Conservation (phyloP, 2,329 filamentous ascomycete genomes). For the Zymoseptoria pseudotritici region DNA sequence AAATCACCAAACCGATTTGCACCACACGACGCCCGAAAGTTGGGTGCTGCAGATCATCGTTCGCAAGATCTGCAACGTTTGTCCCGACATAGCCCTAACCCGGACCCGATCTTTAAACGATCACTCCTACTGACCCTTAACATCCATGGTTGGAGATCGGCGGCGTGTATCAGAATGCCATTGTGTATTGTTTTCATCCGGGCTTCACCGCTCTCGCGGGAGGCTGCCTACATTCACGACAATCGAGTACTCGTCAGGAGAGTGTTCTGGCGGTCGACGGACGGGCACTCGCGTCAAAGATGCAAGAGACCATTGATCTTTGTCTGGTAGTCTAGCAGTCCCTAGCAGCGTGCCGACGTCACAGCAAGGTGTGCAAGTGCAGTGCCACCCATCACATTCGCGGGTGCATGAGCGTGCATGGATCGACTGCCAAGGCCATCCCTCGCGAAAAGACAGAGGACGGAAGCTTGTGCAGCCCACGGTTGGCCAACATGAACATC, state of each 20-base stretch:
- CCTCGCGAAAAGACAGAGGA: constrained; percentile 1
- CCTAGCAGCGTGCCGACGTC: constrained; percentile 20
- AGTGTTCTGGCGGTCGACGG: background rate
- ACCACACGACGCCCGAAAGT: background rate
- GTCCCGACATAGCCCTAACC: constrained; percentile 14
- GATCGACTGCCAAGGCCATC: constrained; percentile 23
- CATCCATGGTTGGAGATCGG: background rate
- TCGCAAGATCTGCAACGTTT: constrained; percentile 16
- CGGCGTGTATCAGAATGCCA: background rate
- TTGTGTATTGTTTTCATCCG: background rate
- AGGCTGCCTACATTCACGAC: background rate
- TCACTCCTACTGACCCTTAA: background rate
- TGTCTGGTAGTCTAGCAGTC: constrained; percentile 14
- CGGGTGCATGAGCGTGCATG: constrained; percentile 19
- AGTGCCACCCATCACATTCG: background rate
- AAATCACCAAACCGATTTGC: background rate
- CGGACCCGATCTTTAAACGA: background rate
- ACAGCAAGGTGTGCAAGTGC: constrained; percentile 11
- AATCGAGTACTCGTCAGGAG: background rate
- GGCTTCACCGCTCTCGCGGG: background rate
- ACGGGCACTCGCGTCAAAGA: background rate
- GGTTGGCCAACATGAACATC: background rate
- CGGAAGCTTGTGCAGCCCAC: background rate
- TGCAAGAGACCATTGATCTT: background rate
- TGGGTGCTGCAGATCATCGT: constrained; percentile 20